Conservation (phyloP, 1,284 basidiomycete species). For the Tilletia horrida region DNA sequence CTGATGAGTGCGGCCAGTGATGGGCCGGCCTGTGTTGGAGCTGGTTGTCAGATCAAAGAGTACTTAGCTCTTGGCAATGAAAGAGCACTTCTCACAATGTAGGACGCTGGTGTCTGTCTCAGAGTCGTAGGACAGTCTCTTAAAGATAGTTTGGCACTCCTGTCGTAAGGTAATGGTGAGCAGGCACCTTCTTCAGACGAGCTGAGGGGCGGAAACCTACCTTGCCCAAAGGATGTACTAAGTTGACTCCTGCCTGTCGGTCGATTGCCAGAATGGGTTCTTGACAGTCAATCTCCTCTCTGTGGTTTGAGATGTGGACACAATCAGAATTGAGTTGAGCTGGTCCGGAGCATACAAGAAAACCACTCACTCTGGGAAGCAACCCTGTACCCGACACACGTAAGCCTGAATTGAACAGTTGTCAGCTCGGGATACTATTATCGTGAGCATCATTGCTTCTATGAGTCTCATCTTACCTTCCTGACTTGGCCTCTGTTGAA, state of each 20-base stretch:
- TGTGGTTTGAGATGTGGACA: not conserved
- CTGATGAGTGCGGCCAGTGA: constrained; percentile 72
- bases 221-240: constrained; percentile 66
- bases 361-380: constrained; percentile 56
- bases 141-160: constrained; percentile 82
- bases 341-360: too few relatives aligned
- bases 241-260: constrained; percentile 89
- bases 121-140: constrained; percentile 75
- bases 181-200: not conserved
- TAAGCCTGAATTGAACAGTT: constrained; percentile 26
- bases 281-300: constrained; percentile 73
- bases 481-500: constrained; percentile 68
- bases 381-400: constrained; percentile 37
- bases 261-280: constrained; percentile 87
- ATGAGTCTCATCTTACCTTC: constrained; percentile 57
- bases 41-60: too few relatives aligned
- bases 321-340: too few relatives aligned
- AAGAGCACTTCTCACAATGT: constrained; percentile 66
- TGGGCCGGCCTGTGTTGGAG: constrained; percentile 61
- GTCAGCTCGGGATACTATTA: not conserved
- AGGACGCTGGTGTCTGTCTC: constrained; percentile 81
- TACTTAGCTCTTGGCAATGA: too few relatives aligned
- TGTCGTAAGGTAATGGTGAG: too few relatives aligned
- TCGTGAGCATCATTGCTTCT: too few relatives aligned
- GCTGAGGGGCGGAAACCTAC: not conserved